A percentile compares a stretch with the other conserved stretches of the same genome.
phyloP scores from a whole-genome alignment of 2,329 filamentous ascomycete genomes.

The Alternaria sp. region DNA sequence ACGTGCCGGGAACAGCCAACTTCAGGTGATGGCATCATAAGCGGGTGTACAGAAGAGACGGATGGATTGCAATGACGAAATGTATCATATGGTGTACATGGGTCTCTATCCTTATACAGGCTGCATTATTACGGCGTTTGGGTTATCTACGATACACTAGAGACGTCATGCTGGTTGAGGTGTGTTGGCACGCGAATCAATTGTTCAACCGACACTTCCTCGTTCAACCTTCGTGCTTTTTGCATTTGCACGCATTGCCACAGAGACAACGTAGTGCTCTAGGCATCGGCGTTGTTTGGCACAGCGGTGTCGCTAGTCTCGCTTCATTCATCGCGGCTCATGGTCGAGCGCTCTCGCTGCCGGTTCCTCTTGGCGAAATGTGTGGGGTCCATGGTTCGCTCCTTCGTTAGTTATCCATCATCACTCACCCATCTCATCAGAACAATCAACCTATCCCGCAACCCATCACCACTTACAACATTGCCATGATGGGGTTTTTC shows the following conservation, averaged over 20 bases:
- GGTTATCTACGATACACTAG: background rate
- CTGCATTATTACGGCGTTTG: background rate
- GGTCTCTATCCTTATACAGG: background rate
- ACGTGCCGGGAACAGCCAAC: slow-evolving; percentile 61
- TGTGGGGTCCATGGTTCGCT: background rate
- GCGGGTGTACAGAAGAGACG: background rate
- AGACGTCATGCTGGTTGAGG: background rate
- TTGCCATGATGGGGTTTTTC: background rate
- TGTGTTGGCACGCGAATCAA: background rate
- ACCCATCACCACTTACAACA: background rate
- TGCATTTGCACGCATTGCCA: background rate
- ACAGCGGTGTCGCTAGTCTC: background rate
- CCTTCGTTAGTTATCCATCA: background rate
- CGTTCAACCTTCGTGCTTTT: background rate
- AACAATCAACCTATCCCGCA: background rate
- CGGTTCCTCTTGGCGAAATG: background rate
- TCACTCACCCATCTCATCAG: background rate
- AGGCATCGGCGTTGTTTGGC: background rate
- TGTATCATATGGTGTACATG: background rate
- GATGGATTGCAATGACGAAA: background rate
- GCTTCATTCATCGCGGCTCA: background rate
- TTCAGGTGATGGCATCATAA: slow-evolving; percentile 40
- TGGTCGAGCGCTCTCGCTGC: background rate
- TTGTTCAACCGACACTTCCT: background rate
- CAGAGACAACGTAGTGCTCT: background rate